These are phyloP conservation scores for Fraxinus velutina DNA, from an alignment of 305 asterid genomes.

Conservation along the genomic window DNA sequence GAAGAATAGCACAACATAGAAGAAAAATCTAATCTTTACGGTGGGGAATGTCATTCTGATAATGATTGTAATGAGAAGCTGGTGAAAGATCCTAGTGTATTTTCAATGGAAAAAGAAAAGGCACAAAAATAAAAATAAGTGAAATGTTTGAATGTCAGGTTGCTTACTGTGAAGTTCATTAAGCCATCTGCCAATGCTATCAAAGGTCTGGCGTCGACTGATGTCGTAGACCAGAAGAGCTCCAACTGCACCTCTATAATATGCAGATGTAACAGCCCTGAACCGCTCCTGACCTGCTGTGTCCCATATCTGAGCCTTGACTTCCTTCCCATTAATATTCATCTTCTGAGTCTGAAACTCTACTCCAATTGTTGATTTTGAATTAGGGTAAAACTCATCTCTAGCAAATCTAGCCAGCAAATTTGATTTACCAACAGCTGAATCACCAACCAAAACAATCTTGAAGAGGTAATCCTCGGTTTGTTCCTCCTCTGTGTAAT, in stretches of 20 bases:
- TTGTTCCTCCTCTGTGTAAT: conserved; percentile 54
- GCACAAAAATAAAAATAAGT: neutral
- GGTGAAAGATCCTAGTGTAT: neutral
- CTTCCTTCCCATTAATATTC: conserved; percentile 69
- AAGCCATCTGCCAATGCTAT: conserved; percentile 77
- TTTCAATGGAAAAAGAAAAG: neutral
- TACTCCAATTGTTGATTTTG: conserved; percentile 85
- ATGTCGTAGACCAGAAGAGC: conserved; percentile 85
- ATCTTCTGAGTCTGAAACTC: conserved; percentile 89
- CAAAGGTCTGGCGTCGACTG: conserved; percentile 74
- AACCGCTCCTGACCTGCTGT: conserved; percentile 95
- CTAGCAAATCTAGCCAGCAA: conserved; percentile 85
- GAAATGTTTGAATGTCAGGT: neutral
- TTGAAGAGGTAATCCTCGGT: conserved; percentile 88
- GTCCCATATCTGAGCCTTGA: conserved; percentile 91
- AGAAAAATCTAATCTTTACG: neutral
- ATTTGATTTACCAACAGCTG: conserved; percentile 90
- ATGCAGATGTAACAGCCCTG: conserved; percentile 87
- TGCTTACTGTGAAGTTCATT: conserved; percentile 85
- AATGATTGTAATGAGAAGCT: neutral
- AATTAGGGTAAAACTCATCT: conserved; percentile 74
- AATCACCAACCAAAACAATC: conserved; percentile 77
- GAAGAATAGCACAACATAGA: neutral
- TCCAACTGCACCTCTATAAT: conserved; percentile 87
- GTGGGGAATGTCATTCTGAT: neutral